A percentile compares a stretch with the other conserved stretches of the same genome.
These are phyloP conservation scores for Eustoma russellianum DNA, from an alignment of 257 asterid genomes.

Conservation along the genomic window DNA sequence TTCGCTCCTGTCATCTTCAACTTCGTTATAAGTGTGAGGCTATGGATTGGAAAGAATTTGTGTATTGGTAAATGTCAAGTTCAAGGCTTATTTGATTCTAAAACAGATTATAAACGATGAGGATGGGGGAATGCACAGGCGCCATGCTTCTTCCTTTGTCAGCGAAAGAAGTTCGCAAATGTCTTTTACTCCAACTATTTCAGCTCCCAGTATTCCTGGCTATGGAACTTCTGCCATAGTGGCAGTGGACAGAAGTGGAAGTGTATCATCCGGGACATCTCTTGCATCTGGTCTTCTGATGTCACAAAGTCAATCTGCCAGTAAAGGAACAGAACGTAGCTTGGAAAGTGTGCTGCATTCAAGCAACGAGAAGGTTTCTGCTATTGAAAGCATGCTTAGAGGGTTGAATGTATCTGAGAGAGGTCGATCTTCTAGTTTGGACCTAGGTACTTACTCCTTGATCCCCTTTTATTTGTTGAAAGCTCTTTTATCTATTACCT, in stretches of 20 bases:
- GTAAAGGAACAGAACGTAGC: slow-evolving; percentile 73
- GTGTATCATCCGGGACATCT: slow-evolving; percentile 57
- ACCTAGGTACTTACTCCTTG: slow-evolving; percentile 68
- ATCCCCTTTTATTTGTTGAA: slow-evolving; percentile 11
- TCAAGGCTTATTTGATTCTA: not conserved
- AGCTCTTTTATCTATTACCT: not conserved
- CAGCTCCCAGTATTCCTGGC: slow-evolving; percentile 68
- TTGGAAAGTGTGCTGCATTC: slow-evolving; percentile 94
- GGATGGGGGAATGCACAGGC: slow-evolving; percentile 94
- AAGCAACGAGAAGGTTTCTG: slow-evolving; percentile 95
- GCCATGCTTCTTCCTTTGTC: slow-evolving; percentile 94
- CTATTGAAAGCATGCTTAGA: slow-evolving; percentile 95
- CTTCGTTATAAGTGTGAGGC: slow-evolving; percentile 1
- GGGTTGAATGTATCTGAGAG: slow-evolving; percentile 79
- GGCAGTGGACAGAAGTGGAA: slow-evolving; percentile 88
- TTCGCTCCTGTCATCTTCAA: slow-evolving; percentile 8
- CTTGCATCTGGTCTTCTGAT: slow-evolving; percentile 59
- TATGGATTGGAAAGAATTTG: not conserved
- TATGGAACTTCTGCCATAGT: slow-evolving; percentile 98
- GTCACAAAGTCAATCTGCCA: slow-evolving; percentile 65
- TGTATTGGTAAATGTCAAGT: not conserved
- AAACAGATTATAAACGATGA: slow-evolving; percentile 80
- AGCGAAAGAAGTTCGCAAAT: slow-evolving; percentile 71
- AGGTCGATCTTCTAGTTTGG: slow-evolving; percentile 89
- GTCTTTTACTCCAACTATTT: slow-evolving; percentile 51